A percentile compares a stretch with the other conserved stretches of the same genome.
phyloP scores from a whole-genome alignment of 2,329 filamentous ascomycete species.

The Cladosporium sp. region DNA sequence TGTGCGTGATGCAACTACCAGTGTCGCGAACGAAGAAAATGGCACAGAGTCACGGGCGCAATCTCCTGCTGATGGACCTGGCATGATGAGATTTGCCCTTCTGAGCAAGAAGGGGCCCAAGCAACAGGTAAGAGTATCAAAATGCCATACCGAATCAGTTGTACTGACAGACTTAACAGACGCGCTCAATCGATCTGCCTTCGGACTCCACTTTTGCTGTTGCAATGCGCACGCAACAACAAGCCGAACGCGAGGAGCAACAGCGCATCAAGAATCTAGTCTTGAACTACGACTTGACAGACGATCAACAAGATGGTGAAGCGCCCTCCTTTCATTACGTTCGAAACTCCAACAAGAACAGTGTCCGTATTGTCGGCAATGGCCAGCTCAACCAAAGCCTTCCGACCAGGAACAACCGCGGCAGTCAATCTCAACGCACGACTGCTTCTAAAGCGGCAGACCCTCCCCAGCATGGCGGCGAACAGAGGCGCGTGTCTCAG shows the following conservation, averaged over 20 bases:
- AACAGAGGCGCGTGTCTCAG: constrained; percentile 19
- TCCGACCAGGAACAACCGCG: constrained; percentile 21
- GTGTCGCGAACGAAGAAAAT: constrained; percentile 42
- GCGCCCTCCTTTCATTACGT: constrained; percentile 43
- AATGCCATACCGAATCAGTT: background rate
- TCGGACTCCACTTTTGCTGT: constrained; percentile 92
- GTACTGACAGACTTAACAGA: constrained; percentile 53
- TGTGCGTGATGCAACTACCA: constrained; percentile 57
- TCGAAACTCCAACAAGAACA: constrained; percentile 50
- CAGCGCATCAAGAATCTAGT: constrained; percentile 98
- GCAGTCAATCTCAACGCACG: constrained; percentile 19
- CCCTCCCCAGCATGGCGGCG: constrained; percentile 10
- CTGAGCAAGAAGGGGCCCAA: constrained; percentile 95
- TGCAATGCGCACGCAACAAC: constrained; percentile 93
- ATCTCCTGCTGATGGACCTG: constrained; percentile 37
- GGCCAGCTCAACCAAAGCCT: constrained; percentile 43
- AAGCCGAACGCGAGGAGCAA: constrained; percentile 93
- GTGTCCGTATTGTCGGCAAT: constrained; percentile 44
- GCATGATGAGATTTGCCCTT: constrained; percentile 94
- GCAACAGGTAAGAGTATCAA: constrained; percentile 68
- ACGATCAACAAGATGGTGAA: constrained; percentile 74
- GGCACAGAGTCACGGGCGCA: constrained; percentile 42
- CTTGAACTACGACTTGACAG: constrained; percentile 90
- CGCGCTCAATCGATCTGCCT: constrained; percentile 83
- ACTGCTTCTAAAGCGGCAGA: constrained; percentile 9